phyloP scores from a whole-genome alignment of 768 basidiomycete genomes.

The Leucocoprinus birnbaumii region DNA sequence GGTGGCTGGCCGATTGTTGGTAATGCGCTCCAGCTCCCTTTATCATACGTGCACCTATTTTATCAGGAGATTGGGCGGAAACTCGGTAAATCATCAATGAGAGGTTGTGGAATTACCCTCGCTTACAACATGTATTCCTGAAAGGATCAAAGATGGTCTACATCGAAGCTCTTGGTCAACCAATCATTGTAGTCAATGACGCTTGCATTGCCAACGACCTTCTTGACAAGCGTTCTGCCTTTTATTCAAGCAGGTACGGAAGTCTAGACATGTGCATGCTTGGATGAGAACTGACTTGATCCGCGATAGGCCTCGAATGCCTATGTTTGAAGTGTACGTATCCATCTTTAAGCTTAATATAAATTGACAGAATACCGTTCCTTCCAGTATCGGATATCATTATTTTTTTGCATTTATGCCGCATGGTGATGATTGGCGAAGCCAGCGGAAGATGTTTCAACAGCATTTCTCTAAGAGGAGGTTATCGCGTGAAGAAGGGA shows the following conservation, averaged over 20 bases:
- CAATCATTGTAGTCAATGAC: slow-evolving; percentile 37
- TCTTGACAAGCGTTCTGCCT: slow-evolving; percentile 52
- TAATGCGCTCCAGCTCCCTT: slow-evolving; percentile 9
- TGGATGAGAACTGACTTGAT: neutral
- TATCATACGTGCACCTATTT: neutral
- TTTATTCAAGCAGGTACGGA: slow-evolving; percentile 48
- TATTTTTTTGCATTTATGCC: slow-evolving; percentile 12
- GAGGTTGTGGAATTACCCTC: too few species aligned
- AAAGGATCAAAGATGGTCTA: slow-evolving; percentile 41
- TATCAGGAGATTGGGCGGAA: neutral
- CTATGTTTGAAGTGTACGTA: slow-evolving; percentile 13
- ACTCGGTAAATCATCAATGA: slow-evolving; percentile 1
- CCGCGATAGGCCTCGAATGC: neutral
- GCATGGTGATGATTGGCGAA: slow-evolving; percentile 24
- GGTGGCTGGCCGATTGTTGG: slow-evolving; percentile 11
- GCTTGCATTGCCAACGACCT: slow-evolving; percentile 43
- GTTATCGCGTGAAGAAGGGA: neutral
- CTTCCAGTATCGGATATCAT: neutral
- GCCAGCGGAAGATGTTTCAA: slow-evolving; percentile 24
- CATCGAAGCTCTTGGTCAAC: slow-evolving; percentile 47
- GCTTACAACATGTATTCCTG: neutral
- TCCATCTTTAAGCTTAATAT: neutral
- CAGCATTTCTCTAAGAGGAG: slow-evolving; percentile 18
- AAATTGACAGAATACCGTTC: neutral
- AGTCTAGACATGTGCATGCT: too few species aligned